Conservation (phyloP, 2,329 filamentous ascomycete genomes). For the Exophiala oligosperma region DNA sequence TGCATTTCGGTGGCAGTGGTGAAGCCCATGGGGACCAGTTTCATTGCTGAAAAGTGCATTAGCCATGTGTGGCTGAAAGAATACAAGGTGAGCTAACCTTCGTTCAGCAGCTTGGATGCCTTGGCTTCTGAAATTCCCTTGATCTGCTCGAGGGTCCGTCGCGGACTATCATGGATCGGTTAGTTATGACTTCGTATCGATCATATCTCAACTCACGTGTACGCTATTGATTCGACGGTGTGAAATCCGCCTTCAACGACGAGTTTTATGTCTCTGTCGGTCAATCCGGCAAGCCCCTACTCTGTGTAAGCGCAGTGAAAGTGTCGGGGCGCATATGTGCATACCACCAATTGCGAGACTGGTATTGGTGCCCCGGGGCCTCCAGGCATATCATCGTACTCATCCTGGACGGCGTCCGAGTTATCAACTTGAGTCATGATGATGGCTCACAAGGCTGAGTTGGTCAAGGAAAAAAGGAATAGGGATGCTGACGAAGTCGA, state of each 20-base stretch:
- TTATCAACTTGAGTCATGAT: conserved; percentile 28
- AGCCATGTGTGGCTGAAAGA: conserved; percentile 17
- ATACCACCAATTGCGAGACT: conserved; percentile 79
- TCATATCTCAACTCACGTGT: conserved; percentile 62
- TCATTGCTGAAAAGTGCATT: conserved; percentile 64
- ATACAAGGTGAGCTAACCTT: conserved; percentile 61
- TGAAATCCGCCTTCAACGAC: conserved; percentile 90
- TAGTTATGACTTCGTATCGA: neutral
- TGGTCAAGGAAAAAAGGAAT: neutral
- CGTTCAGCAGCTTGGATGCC: conserved; percentile 83
- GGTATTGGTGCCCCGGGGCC: conserved; percentile 94
- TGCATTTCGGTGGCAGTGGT: conserved; percentile 99
- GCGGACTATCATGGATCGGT: conserved; percentile 51
- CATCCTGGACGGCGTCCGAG: conserved; percentile 23
- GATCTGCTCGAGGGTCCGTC: conserved; percentile 82
- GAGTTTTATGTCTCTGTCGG: conserved; percentile 92
- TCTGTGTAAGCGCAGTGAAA: conserved; percentile 11
- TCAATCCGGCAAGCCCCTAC: conserved; percentile 85
- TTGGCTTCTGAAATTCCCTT: conserved; percentile 98
- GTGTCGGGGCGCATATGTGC: conserved; percentile 26
- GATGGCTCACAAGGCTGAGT: neutral
- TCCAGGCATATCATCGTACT: conserved; percentile 67
- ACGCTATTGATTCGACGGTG: conserved; percentile 93
- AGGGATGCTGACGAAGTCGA: neutral
- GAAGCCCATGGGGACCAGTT: conserved; percentile 97